phyloP scores from a whole-genome alignment of 495 filamentous ascomycete genomes.

The Elaphomyces granulatus region DNA sequence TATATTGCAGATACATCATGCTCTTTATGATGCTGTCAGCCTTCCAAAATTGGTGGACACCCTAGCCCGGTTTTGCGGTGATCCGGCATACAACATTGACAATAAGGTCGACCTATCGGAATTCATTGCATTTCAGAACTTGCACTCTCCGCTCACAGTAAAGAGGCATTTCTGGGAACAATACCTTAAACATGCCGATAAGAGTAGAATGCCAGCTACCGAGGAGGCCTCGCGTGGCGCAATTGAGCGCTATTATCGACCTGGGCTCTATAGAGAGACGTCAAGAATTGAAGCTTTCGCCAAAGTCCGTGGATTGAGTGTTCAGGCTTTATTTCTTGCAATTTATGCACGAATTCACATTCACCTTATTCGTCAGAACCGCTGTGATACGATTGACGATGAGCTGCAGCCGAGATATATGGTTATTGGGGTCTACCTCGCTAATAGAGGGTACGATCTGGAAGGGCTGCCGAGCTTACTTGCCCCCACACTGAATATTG shows the following conservation, averaged over 20 bases:
- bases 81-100: conserved; percentile 1
- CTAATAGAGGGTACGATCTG: conserved; percentile 18
- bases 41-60: conserved; percentile 16
- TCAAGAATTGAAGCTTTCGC: conserved; percentile 15
- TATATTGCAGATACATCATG: conserved; percentile 24
- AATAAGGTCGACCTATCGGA: conserved; percentile 12
- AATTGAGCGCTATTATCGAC: conserved; percentile 18
- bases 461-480: conserved; percentile 18
- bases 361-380: background rate
- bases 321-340: conserved; percentile 23
- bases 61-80: conserved; percentile 11
- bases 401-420: conserved; percentile 2
- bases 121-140: conserved; percentile 19
- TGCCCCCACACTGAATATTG: conserved; percentile 23
- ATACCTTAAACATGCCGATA: conserved; percentile 9
- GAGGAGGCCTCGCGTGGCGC: conserved; percentile 7
- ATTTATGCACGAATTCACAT: conserved; percentile 21
- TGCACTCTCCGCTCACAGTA: conserved; percentile 13
- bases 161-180: conserved; percentile 20
- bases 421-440: conserved; percentile 22
- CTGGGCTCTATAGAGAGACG: conserved; percentile 17
- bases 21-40: conserved; percentile 24
- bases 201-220: background rate
- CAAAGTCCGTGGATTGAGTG: conserved; percentile 16
- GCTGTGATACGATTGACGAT: conserved; percentile 1